These are phyloP conservation scores for Suillus tomentosus DNA, from an alignment of 768 basidiomycete species.

Conservation along the genomic window DNA sequence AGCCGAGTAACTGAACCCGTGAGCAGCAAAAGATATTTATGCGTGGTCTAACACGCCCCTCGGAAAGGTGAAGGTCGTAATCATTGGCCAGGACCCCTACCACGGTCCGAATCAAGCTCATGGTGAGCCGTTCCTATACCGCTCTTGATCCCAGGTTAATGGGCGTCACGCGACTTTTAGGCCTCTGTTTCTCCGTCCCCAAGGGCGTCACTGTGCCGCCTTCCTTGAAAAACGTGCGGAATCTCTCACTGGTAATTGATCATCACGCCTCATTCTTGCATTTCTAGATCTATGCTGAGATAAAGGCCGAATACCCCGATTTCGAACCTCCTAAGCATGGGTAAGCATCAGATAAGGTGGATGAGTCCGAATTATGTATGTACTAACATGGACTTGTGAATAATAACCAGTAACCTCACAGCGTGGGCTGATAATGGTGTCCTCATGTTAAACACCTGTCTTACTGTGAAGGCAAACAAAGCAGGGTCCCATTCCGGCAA, in stretches of 20 bases:
- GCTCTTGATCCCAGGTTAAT: conserved; percentile 14
- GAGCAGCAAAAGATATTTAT: conserved; percentile 79
- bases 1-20: conserved; percentile 19
- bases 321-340: conserved; percentile 84
- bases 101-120: conserved; percentile 82
- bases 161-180: conserved; percentile 38
- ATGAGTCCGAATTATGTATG: conserved; percentile 9
- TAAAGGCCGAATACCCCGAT: conserved; percentile 77
- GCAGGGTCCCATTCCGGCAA: conserved; percentile 82
- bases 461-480: conserved; percentile 77
- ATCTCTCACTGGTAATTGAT: conserved; percentile 16
- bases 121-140: conserved; percentile 46
- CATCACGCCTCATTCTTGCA: conserved; percentile 14
- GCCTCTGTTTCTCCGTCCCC: conserved; percentile 90
- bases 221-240: conserved; percentile 75
- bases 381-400: conserved; percentile 4
- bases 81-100: conserved; percentile 91
- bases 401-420: conserved; percentile 64
- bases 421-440: conserved; percentile 87
- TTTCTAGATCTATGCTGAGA: conserved; percentile 81
- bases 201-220: conserved; percentile 74
- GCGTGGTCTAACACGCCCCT: conserved; percentile 90
- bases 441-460: conserved; percentile 87
- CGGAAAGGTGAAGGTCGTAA: conserved; percentile 83
- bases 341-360: conserved; percentile 44